These are phyloP conservation scores for Posidonia australis DNA, from an alignment of 106 monocot genomes.

Conservation along the genomic window DNA sequence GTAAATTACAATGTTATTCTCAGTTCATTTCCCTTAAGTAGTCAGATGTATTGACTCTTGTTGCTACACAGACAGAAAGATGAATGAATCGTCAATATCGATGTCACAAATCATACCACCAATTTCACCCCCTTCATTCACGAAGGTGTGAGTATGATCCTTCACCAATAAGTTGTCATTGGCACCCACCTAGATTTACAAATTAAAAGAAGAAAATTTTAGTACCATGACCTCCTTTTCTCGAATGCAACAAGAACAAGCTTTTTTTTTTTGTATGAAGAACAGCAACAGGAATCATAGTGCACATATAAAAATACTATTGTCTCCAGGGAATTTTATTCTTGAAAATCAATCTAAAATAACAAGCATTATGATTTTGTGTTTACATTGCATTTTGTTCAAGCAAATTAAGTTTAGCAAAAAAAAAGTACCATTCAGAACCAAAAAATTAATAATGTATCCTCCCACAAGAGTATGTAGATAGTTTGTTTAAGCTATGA, in stretches of 20 bases:
- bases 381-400: background rate
- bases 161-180: constrained; percentile 82
- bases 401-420: background rate
- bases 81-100: too few species aligned
- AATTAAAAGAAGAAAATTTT: background rate
- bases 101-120: constrained; percentile 57
- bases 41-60: too few species aligned
- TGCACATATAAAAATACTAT: too few species aligned
- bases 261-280: background rate
- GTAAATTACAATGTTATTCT: too few species aligned
- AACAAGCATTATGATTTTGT: too few species aligned
- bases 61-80: too few species aligned
- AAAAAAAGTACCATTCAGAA: background rate
- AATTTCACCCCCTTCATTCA: constrained; percentile 82
- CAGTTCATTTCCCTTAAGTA: too few species aligned
- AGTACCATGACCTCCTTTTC: too few species aligned
- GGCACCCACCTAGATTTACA: constrained; percentile 74
- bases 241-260: background rate
- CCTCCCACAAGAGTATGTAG: too few species aligned
- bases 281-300: background rate
- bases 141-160: constrained; percentile 95
- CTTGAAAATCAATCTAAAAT: too few species aligned
- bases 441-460: too few species aligned
- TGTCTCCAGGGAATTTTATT: too few species aligned
- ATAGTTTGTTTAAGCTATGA: background rate